phyloP scores from a whole-genome alignment of 805 yeast genomes.

The Suhomyces sp. region DNA sequence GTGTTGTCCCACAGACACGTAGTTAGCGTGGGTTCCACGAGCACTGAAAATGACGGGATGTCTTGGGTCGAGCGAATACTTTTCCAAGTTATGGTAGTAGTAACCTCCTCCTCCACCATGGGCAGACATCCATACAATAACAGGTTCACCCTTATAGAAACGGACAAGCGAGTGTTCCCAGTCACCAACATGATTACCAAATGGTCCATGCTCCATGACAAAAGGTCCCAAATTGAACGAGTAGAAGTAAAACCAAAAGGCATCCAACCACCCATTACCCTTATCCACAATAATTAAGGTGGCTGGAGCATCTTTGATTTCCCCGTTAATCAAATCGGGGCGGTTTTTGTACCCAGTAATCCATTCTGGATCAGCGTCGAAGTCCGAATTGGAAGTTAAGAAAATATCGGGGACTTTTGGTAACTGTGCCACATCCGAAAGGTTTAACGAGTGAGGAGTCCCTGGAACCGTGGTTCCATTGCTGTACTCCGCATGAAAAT shows the following conservation, averaged over 20 bases:
- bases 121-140: slow-evolving; percentile 93
- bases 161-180: slow-evolving; percentile 96
- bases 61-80: slow-evolving; percentile 41
- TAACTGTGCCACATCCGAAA: slow-evolving; percentile 31
- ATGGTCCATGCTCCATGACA: slow-evolving; percentile 97
- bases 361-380: slow-evolving; percentile 75
- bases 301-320: slow-evolving; percentile 75
- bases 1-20: slow-evolving; percentile 94
- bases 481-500: slow-evolving; percentile 57
- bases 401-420: slow-evolving; percentile 43
- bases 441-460: slow-evolving; percentile 32
- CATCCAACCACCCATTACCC: slow-evolving; percentile 93
- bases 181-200: slow-evolving; percentile 96
- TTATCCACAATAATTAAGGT: slow-evolving; percentile 81
- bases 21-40: slow-evolving; percentile 96
- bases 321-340: slow-evolving; percentile 73
- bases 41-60: slow-evolving; percentile 85
- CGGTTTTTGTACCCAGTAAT: slow-evolving; percentile 67
- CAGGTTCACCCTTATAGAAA: slow-evolving; percentile 76
- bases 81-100: slow-evolving; percentile 72
- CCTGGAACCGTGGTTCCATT: slow-evolving; percentile 45
- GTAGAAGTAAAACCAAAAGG: slow-evolving; percentile 95
- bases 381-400: slow-evolving; percentile 69
- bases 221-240: slow-evolving; percentile 93
- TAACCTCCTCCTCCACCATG: slow-evolving; percentile 97